A percentile compares a stretch with the other conserved stretches of the same genome.
Conservation (phyloP, 305 asterid genomes). For the Fraxinus ornus region DNA sequence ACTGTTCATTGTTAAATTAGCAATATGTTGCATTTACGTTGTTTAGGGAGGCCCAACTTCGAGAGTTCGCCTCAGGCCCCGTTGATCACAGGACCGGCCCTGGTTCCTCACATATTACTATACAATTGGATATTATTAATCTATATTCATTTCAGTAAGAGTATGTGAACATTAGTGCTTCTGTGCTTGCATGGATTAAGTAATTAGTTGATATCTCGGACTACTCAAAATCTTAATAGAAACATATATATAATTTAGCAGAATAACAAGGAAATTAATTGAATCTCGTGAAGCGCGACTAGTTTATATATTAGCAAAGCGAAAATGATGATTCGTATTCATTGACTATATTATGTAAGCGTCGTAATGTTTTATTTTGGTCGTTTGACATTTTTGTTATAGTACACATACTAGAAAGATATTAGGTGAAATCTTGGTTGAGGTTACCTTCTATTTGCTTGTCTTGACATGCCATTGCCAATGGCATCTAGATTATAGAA, state of each 20-base stretch:
- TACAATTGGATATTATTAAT: background rate
- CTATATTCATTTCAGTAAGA: background rate
- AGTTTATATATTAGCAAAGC: background rate
- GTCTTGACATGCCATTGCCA: background rate
- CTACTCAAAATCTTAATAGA: background rate
- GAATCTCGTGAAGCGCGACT: background rate
- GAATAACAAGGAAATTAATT: background rate
- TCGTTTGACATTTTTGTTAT: background rate
- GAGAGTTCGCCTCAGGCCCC: too few relatives aligned
- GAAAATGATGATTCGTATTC: background rate
- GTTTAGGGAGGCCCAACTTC: too few relatives aligned
- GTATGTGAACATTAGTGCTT: background rate
- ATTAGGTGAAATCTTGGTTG: background rate
- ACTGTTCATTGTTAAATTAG: too few relatives aligned
- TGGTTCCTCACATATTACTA: too few relatives aligned
- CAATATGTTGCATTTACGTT: too few relatives aligned
- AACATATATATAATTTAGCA: background rate
- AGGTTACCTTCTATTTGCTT: background rate
- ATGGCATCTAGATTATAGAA: background rate
- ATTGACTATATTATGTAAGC: background rate
- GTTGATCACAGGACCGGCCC: too few relatives aligned
- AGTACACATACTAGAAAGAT: background rate
- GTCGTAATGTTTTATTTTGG: background rate
- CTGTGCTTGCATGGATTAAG: too few relatives aligned
- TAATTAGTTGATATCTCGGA: background rate